These are phyloP conservation scores for Xylaria cubensis DNA, from an alignment of 495 filamentous ascomycete species.

Conservation along the genomic window DNA sequence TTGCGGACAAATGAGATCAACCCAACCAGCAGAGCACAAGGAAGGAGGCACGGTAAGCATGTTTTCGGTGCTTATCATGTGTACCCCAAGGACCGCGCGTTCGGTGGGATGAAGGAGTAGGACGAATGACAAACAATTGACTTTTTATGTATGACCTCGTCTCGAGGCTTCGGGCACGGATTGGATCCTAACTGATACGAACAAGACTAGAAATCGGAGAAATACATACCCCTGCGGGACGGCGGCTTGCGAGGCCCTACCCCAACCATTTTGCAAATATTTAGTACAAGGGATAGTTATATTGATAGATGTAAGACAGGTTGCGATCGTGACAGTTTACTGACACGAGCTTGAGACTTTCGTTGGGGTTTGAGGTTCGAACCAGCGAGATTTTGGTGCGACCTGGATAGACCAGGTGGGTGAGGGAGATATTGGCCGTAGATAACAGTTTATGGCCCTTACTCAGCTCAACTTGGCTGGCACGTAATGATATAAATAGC, in stretches of 20 bases:
- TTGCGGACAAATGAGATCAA: neutral
- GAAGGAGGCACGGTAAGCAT: neutral
- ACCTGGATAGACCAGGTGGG: neutral
- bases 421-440: conserved; percentile 18
- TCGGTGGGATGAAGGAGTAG: neutral
- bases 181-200: neutral
- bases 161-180: neutral
- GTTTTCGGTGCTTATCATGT: neutral
- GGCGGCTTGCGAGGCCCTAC: conserved; percentile 73
- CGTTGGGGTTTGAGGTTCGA: neutral
- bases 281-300: neutral
- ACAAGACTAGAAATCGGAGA: conserved; percentile 29
- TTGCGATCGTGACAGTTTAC: neutral
- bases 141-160: neutral
- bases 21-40: neutral
- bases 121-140: neutral
- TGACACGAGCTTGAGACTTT: neutral
- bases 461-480: conserved; percentile 19
- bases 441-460: conserved; percentile 9
- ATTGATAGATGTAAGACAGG: neutral
- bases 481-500: conserved; percentile 13
- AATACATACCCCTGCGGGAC: conserved; percentile 74
- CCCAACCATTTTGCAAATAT: conserved; percentile 69
- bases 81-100: neutral
- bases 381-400: neutral